Evolutionary conservation across 371 early-diverging fungal genomes (phyloP), one percentile per base, ranked within the genome.

Genomic region (Mucor saturninus): DNA sequence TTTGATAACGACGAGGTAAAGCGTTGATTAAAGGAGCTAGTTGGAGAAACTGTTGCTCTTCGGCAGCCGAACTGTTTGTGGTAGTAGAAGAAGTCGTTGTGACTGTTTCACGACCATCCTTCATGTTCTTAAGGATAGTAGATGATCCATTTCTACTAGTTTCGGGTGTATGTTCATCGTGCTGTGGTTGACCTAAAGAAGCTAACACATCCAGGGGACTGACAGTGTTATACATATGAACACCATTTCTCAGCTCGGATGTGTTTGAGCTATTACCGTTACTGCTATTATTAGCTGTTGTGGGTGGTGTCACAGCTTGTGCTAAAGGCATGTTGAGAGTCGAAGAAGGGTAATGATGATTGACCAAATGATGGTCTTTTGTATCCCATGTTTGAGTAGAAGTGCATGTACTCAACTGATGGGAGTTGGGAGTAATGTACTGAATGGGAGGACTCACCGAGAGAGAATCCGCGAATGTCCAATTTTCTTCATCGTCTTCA

Each of bases 131-230:
- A 11, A 50, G 3, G 37, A 63, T 56, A 2, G 52, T 43, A 2
- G 56, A 43, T 10, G 64, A 63, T n/a, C 40, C 38, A 40, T 62
- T 38, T 48, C 39, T 32, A 54, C 61, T 61, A 29, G 40, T 54
- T 21, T 52, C 21, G 10, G 60, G 60, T n/a, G 64, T 56, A 40
- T 30, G 51, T 15, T 10, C 52, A 15, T 15, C 50, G 54, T 61
- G 67, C 9, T 67, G 54, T 28, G 56, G 42, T 4, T 59, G 65
- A 14, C 78, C 76, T n/a, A 81, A 46, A 1, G 74, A 63, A 29
- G 81, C 81, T 0, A 81, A 58, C 45, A 61, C 68, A 39, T 76
- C 79, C 28, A 81, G 39, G 1, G 81, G 81, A 59, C 81, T 81
- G 13, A 71, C 65, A 7, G 68, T 54, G 8, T 76, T 66, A 39